A percentile compares a stretch with the other conserved stretches of the same genome.
Conservation (phyloP, 1,284 basidiomycete species). For the Marasmius fiardii region DNA sequence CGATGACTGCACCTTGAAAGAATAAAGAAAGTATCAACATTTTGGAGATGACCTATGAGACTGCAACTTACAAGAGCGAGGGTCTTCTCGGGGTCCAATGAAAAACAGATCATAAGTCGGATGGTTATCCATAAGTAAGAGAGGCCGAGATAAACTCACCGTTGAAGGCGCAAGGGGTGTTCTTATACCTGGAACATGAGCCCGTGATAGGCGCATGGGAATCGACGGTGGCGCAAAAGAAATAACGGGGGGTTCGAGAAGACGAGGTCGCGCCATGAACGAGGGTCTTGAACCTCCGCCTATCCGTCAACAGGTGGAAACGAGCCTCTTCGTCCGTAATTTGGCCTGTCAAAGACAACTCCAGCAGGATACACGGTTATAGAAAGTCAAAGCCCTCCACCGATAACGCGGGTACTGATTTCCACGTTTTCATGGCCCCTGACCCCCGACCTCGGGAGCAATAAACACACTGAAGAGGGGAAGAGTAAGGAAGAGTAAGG, state of each 20-base stretch:
- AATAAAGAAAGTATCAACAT: conserved; percentile 35
- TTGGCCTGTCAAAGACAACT: background rate
- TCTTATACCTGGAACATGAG: conserved; percentile 38
- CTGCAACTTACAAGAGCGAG: conserved; percentile 29
- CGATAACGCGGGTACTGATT: background rate
- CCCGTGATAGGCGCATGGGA: conserved; percentile 49
- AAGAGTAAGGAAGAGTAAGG: background rate
- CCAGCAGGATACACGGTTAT: background rate
- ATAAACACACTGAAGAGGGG: background rate
- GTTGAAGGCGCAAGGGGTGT: conserved; percentile 21
- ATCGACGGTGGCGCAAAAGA: conserved; percentile 43
- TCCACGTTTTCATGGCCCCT: no score
- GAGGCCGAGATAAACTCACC: conserved; percentile 9
- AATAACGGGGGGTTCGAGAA: conserved; percentile 23
- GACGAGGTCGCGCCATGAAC: background rate
- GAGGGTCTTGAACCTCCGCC: background rate
- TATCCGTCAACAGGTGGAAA: background rate
- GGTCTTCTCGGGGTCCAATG: conserved; percentile 60
- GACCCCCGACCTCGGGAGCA: no score
- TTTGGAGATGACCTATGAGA: background rate
- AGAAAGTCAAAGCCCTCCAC: background rate
- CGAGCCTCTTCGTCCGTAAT: no score
- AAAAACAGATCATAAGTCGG: conserved; percentile 61
- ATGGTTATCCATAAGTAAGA: conserved; percentile 13
- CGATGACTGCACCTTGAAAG: conserved; percentile 61